phyloP scores from a whole-genome alignment of 208 protist species.

The Leishmania aethiopica region DNA sequence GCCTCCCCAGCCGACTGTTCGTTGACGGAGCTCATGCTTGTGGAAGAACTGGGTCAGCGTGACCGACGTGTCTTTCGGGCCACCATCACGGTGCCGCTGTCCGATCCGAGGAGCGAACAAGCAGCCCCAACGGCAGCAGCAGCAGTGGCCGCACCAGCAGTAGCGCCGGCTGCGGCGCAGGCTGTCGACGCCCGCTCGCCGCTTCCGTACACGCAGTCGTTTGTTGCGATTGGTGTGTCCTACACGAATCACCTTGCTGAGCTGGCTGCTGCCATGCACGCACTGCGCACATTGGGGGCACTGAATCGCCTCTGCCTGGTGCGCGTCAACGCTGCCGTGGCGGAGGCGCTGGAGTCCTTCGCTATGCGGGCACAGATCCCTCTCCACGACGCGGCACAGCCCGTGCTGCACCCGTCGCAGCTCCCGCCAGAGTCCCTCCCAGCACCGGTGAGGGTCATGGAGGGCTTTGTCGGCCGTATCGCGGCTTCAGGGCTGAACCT shows the following conservation, averaged over 20 bases:
- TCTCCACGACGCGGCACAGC: conserved; percentile 5
- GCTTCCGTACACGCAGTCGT: conserved; percentile 31
- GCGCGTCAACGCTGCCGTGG: background rate
- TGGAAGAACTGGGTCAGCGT: conserved; percentile 64
- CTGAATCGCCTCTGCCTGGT: conserved; percentile 39
- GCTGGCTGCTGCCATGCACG: conserved; percentile 77
- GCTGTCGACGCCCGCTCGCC: background rate
- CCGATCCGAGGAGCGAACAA: background rate
- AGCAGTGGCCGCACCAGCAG: background rate
- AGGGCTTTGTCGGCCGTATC: conserved; percentile 28
- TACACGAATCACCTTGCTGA: conserved; percentile 52
- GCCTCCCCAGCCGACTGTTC: background rate
- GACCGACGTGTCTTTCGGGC: conserved; percentile 69
- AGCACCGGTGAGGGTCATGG: conserved; percentile 29
- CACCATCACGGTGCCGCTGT: conserved; percentile 69
- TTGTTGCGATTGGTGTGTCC: conserved; percentile 83
- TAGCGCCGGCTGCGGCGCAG: background rate
- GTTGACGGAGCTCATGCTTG: conserved; percentile 51
- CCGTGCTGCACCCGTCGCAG: conserved; percentile 9
- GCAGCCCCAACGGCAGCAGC: background rate
- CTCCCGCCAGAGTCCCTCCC: conserved; percentile 15
- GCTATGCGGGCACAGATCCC: conserved; percentile 8
- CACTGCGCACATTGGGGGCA: conserved; percentile 49
- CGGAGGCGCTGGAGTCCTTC: conserved; percentile 25
- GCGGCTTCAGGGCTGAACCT: conserved; percentile 6